Evolutionary conservation across 192 early-diverging fungal species (phyloP), one percentile per base, ranked within the genome.

Genomic region (Linderina pennispora): DNA sequence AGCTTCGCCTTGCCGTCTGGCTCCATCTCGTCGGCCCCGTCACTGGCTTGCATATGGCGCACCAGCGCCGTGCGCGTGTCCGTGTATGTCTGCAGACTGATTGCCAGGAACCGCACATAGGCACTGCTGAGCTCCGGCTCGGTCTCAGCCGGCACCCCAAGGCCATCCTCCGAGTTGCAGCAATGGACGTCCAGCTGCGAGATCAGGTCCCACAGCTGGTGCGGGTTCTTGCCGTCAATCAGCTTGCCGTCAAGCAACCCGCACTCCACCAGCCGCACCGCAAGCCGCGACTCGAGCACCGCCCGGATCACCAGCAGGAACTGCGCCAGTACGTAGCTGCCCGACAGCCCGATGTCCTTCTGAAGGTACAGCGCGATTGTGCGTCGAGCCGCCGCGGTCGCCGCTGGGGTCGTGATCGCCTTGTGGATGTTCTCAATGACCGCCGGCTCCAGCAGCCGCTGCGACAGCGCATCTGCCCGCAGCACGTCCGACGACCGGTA

Each of bases 261-360:
- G 18, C 36, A n/a, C 19, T 36, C 39, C 7, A 55, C 61, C 23
- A 71, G 61, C 17, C 39, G 48, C 25, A 42, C 23, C 0, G 55
- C 67, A 26, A 59, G 47, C 4, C 55, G 67, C 21, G 69, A 65
- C 51, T 65, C 62, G 17, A 73, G 69, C 36, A 73, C 50, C 4
- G 69, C 53, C 20, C 63, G 58, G 39, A 65, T 16, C 15, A 58
- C 69, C 4, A 43, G 31, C 38, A 65, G 47, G 33, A 54, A 50
- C 45, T 54, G 69, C n/a, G 43, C 56, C 28, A 58, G 35, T 26
- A 65, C 39, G 10, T 55, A 41, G 44, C 49, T 58, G 25, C 56
- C 38, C 20, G 62, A 65, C 35, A 65, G 15, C 3, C 48, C 45
- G 2, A 65, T 24, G 17, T 50, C 55, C 14, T 28, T 17, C 40